phyloP scores from a whole-genome alignment of 345 rosid genomes.

The Aquilaria sinensis region DNA sequence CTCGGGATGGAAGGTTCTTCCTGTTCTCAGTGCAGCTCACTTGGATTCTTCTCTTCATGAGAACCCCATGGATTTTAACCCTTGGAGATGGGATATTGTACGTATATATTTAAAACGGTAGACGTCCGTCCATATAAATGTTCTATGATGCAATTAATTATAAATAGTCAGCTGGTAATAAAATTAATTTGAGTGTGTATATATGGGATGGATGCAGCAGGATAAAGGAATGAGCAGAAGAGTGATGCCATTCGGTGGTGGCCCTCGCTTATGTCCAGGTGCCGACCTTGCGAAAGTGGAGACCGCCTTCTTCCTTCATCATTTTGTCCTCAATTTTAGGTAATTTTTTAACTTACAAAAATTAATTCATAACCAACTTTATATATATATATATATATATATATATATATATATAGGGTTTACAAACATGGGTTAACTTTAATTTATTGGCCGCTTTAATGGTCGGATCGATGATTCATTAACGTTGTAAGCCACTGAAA shows the following conservation, averaged over 20 bases:
- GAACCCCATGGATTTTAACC: slow-evolving; percentile 61
- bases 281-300: slow-evolving; percentile 75
- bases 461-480: not conserved
- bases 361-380: no score
- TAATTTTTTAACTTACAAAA: slow-evolving; percentile 5
- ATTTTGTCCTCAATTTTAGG: slow-evolving; percentile 77
- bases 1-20: slow-evolving; percentile 79
- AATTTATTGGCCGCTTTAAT: no score
- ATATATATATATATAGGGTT: no score
- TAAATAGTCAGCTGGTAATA: not conserved
- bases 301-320: slow-evolving; percentile 76
- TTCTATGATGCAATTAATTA: not conserved
- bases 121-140: no score
- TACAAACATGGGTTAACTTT: no score
- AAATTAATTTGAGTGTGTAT: no score
- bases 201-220: slow-evolving; percentile 16
- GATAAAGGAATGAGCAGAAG: slow-evolving; percentile 49
- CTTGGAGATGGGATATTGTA: slow-evolving; percentile 78
- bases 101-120: slow-evolving; percentile 4
- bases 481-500: slow-evolving; percentile 21
- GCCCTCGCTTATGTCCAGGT: slow-evolving; percentile 78
- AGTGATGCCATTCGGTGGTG: slow-evolving; percentile 86
- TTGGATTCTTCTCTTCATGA: slow-evolving; percentile 63
- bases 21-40: slow-evolving; percentile 53
- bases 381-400: no score